phyloP scores from a whole-genome alignment of 768 basidiomycete genomes.

The Suillus weaverae region DNA sequence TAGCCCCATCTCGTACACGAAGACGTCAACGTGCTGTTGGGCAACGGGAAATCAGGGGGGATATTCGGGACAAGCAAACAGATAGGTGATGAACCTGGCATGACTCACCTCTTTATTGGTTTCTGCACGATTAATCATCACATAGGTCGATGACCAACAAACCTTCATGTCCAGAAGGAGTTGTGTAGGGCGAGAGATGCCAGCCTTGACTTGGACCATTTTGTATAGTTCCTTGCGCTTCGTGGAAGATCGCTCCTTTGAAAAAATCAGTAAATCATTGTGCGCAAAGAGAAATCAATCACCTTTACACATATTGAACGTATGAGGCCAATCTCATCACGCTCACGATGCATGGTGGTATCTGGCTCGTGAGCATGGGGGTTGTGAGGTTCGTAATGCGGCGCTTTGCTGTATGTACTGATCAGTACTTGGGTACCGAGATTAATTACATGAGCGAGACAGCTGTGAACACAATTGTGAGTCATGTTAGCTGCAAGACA shows the following conservation, averaged over 20 bases:
- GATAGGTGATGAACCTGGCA: too few species aligned
- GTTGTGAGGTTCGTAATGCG: background rate
- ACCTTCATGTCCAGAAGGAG: slow-evolving; percentile 33
- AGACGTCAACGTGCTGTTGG: background rate
- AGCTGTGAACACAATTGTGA: slow-evolving; percentile 17
- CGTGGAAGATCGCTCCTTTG: slow-evolving; percentile 24
- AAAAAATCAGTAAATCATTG: background rate
- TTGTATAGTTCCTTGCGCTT: slow-evolving; percentile 20
- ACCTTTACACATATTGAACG: slow-evolving; percentile 17
- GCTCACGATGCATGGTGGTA: background rate
- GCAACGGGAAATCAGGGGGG: background rate
- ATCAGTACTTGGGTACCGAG: slow-evolving; percentile 34
- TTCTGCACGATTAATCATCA: slow-evolving; percentile 26
- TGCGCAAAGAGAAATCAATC: background rate
- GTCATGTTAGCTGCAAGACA: background rate
- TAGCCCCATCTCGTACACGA: background rate
- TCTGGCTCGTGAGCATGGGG: background rate
- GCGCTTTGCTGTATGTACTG: background rate
- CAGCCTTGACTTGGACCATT: slow-evolving; percentile 13
- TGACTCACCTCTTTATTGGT: background rate
- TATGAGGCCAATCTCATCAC: slow-evolving; percentile 26
- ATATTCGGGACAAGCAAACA: too few species aligned
- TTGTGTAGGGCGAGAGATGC: background rate
- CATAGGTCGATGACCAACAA: slow-evolving; percentile 33
- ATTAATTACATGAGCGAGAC: slow-evolving; percentile 37